Conservation (phyloP, 352 stramenopile species). For the Phytophthora sp. region DNA sequence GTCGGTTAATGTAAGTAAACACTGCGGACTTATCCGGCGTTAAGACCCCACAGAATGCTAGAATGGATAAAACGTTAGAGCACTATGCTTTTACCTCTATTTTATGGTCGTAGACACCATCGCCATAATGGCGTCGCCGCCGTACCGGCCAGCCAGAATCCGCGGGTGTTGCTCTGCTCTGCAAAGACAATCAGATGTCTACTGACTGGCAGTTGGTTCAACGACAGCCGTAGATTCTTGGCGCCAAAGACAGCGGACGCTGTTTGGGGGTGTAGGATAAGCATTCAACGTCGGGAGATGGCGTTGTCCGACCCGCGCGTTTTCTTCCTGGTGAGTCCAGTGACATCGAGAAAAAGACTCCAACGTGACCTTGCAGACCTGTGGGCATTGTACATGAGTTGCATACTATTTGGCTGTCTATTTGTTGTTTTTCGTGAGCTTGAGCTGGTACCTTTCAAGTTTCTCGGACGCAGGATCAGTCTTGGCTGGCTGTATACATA, state of each 20-base stretch:
- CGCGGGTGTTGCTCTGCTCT: conserved; percentile 22
- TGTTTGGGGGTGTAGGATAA: neutral
- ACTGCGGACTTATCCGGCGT: neutral
- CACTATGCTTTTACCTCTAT: too few relatives aligned
- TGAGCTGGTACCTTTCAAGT: conserved; percentile 11
- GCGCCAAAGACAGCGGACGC: neutral
- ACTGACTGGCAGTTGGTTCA: conserved; percentile 6
- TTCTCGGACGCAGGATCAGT: neutral
- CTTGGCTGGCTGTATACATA: conserved; percentile 34
- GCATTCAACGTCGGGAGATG: conserved; percentile 22
- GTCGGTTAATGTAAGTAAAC: too few relatives aligned
- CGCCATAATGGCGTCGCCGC: neutral
- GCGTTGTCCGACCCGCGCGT: conserved; percentile 25
- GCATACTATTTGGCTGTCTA: conserved; percentile 37
- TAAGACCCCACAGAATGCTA: too few relatives aligned
- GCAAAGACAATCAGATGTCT: conserved; percentile 25
- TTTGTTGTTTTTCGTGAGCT: conserved; percentile 34
- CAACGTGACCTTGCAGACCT: too few relatives aligned
- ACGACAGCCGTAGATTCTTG: conserved; percentile 22
- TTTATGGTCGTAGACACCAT: too few relatives aligned
- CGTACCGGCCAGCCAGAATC: conserved; percentile 17
- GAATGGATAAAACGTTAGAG: too few relatives aligned
- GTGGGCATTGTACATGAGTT: too few relatives aligned
- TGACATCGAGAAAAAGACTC: too few relatives aligned
- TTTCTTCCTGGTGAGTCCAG: neutral